Conservation (phyloP, 768 basidiomycete genomes). For the Phaffia tasmanica region DNA sequence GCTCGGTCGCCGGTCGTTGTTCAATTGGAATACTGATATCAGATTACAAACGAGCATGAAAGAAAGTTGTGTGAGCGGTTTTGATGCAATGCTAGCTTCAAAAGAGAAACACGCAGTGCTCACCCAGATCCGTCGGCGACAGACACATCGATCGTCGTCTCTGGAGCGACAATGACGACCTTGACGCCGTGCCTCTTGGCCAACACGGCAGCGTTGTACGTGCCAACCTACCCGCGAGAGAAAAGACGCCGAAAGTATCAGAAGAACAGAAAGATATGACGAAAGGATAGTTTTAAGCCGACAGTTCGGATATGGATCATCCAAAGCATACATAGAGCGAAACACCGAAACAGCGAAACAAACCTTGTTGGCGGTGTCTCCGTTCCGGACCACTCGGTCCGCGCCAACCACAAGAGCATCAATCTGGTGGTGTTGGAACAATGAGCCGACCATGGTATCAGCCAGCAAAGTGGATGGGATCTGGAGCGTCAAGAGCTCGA, state of each 20-base stretch:
- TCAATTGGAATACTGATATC: constrained; percentile 73
- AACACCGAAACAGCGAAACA: constrained; percentile 18
- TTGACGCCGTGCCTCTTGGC: constrained; percentile 72
- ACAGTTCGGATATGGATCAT: neutral
- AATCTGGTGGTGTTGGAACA: constrained; percentile 75
- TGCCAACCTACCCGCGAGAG: constrained; percentile 52
- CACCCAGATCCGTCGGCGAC: constrained; percentile 57
- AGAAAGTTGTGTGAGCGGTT: neutral
- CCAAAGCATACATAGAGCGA: no score
- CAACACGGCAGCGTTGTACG: constrained; percentile 89
- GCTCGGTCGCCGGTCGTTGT: constrained; percentile 76
- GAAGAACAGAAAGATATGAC: neutral
- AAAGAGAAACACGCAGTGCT: constrained; percentile 24
- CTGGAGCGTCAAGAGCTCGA: constrained; percentile 72
- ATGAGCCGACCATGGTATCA: constrained; percentile 92
- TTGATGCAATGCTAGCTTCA: constrained; percentile 19
- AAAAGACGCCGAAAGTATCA: neutral
- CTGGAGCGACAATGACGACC: constrained; percentile 85
- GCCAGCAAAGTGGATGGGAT: constrained; percentile 90
- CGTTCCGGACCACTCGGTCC: constrained; percentile 79
- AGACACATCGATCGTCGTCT: constrained; percentile 80
- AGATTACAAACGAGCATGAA: neutral
- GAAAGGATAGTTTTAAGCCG: neutral
- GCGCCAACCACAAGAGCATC: constrained; percentile 80
- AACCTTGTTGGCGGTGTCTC: constrained; percentile 94